Evolutionary conservation across 2,329 filamentous ascomycete species (phyloP), one percentile per base, ranked within the genome.

Genomic region (Cytospora chrysosperma): DNA sequence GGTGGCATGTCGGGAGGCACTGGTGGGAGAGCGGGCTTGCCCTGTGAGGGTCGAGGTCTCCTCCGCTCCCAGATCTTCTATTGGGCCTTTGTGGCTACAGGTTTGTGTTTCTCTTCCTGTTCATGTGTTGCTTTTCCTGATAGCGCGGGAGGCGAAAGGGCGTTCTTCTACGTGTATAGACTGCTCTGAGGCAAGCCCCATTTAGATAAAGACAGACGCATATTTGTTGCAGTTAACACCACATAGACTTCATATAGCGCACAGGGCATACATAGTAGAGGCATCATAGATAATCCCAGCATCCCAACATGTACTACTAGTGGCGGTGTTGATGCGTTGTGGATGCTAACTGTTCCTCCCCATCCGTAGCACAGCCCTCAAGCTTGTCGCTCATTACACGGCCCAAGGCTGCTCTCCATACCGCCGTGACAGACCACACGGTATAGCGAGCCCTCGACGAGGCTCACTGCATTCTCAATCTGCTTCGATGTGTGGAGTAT

Each of bases 1-100:
- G 69, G 10, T 88, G 84, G 83, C 82, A 89, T 75, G 75, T 70
- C 2, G 89, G 88, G 13, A 75, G 79, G 63, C 75, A 80, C 57
- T 96, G 90, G 89, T 86, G 82, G 83, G 76, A 82, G 66, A 74
- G 66, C 10, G 80, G 80, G 1, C 57, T 80, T 62, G 74, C 70
- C 6, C 52, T 78, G 21, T 78, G 67, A 72, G 32, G n/a, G n/a
- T 9, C 4, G 2, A 34, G 32, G 7, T 15, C 12, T 12, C 4
- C 32, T 15, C 32, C 12, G 2, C 12, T 34, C 15, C 32, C 12
- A 12, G 6, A 32, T 32, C 12, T 32, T 32, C 26, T n/a, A n/a
- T n/a, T n/a, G n/a, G 17, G 34, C 10, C 2, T 37, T 24, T 52
- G 19, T n/a, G 19, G 37, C 9, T n/a, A n/a, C n/a, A n/a, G 65